These are phyloP conservation scores for slime mould (Dictyostelium discoideum) DNA, from an alignment of 78 protist genomes.

Conservation along the genomic window DNA sequence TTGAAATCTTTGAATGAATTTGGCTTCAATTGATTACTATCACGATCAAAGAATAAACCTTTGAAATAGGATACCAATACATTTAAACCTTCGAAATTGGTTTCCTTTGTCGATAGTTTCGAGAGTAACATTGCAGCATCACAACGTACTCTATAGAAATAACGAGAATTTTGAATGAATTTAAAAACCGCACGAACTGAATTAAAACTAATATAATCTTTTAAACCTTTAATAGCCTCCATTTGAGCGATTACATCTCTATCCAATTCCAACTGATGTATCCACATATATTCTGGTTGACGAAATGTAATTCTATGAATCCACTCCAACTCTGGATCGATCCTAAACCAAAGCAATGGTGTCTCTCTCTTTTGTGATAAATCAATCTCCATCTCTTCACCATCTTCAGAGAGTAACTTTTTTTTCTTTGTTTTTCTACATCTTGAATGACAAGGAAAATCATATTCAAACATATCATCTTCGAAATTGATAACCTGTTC, in stretches of 20 bases:
- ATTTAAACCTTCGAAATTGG: slow-evolving; percentile 59
- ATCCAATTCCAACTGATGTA: slow-evolving; percentile 85
- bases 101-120: slow-evolving; percentile 40
- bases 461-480: slow-evolving; percentile 64
- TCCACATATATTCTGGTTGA: slow-evolving; percentile 87
- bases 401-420: slow-evolving; percentile 36
- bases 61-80: slow-evolving; percentile 39
- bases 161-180: slow-evolving; percentile 30
- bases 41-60: slow-evolving; percentile 36
- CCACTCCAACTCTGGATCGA: slow-evolving; percentile 87
- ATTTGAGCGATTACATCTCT: slow-evolving; percentile 84
- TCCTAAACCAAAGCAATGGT: slow-evolving; percentile 81
- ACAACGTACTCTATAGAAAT: slow-evolving; percentile 55
- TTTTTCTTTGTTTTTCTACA: slow-evolving; percentile 67
- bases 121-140: slow-evolving; percentile 75
- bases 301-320: slow-evolving; percentile 66
- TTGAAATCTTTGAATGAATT: slow-evolving; percentile 70
- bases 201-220: slow-evolving; percentile 8
- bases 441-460: slow-evolving; percentile 72
- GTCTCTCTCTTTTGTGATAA: slow-evolving; percentile 71
- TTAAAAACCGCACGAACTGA: slow-evolving; percentile 35
- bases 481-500: slow-evolving; percentile 70
- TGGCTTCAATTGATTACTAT: slow-evolving; percentile 33
- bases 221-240: slow-evolving; percentile 75
- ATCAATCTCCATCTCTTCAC: slow-evolving; percentile 67